Percentiles rank a stretch among this genome's conserved stretches.
Evolutionary conservation across 805 yeast species (phyloP).

Genomic region (Schwanniomyces yamadae): DNA sequence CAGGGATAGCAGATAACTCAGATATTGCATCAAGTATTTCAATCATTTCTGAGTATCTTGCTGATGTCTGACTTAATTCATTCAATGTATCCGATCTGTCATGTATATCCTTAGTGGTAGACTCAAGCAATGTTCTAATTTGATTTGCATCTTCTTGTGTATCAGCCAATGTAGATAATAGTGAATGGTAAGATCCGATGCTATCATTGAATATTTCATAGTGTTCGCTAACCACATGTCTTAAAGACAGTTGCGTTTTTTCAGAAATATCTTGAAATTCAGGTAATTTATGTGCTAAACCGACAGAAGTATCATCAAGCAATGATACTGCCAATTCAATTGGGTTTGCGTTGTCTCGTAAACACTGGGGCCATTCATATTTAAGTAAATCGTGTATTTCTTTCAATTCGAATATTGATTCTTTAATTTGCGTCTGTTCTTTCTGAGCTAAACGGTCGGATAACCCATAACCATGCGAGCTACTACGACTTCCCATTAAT

Average conservation of each 20-base stretch:
- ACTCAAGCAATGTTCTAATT: conserved; percentile 48
- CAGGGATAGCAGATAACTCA: conserved; percentile 57
- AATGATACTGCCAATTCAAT: conserved; percentile 81
- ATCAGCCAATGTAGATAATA: conserved; percentile 60
- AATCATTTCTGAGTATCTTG: conserved; percentile 64
- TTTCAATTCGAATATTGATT: conserved; percentile 34
- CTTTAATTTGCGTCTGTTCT: conserved; percentile 17
- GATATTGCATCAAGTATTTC: conserved; percentile 69
- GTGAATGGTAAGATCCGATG: conserved; percentile 78
- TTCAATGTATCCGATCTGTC: conserved; percentile 55
- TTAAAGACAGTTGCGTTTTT: conserved; percentile 56
- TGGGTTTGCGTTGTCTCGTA: conserved; percentile 60
- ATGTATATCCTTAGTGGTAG: conserved; percentile 50
- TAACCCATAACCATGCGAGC: conserved; percentile 24
- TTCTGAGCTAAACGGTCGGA: conserved; percentile 16
- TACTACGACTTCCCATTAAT: conserved; percentile 18
- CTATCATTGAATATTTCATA: conserved; percentile 82
- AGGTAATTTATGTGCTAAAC: conserved; percentile 68
- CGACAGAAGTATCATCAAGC: conserved; percentile 87
- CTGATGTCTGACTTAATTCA: conserved; percentile 64
- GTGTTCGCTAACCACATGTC: conserved; percentile 74
- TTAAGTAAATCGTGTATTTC: conserved; percentile 34
- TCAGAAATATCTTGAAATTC: conserved; percentile 65
- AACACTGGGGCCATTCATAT: conserved; percentile 46
- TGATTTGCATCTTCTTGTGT: conserved; percentile 58